Evolutionary conservation across 768 basidiomycete species (phyloP).

Genomic region (Lentinula aciculospora): DNA sequence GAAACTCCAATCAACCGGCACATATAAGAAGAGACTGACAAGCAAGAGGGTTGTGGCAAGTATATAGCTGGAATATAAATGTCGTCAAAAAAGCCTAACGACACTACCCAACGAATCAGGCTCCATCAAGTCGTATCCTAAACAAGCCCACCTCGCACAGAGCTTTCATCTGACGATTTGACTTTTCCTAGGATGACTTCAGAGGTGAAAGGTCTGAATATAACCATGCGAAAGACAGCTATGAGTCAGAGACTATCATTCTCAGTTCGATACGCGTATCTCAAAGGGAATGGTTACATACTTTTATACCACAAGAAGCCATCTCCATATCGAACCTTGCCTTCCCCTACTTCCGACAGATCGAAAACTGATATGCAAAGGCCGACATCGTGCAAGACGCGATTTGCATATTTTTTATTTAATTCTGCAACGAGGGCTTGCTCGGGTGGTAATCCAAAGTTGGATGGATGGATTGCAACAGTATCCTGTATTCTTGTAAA

Average conservation of each 20-base stretch:
- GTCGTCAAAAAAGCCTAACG: conserved; percentile 91
- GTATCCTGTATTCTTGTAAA: conserved; percentile 59
- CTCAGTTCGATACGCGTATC: background rate
- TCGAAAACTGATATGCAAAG: conserved; percentile 91
- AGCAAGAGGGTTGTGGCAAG: conserved; percentile 77
- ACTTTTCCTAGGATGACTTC: conserved; percentile 91
- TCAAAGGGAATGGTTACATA: conserved; percentile 24
- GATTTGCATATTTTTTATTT: conserved; percentile 95
- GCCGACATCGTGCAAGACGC: conserved; percentile 85
- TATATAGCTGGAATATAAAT: conserved; percentile 78
- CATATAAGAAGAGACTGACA: conserved; percentile 39
- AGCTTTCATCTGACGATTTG: conserved; percentile 79
- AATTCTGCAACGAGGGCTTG: conserved; percentile 80
- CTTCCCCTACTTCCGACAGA: conserved; percentile 79
- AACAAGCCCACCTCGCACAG: conserved; percentile 65
- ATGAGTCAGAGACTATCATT: background rate
- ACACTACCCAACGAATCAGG: conserved; percentile 41
- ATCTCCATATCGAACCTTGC: conserved; percentile 91
- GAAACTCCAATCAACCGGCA: background rate
- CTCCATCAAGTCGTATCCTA: background rate
- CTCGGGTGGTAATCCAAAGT: conserved; percentile 74
- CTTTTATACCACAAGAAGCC: conserved; percentile 94
- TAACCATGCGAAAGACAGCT: conserved; percentile 87
- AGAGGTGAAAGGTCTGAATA: conserved; percentile 86
- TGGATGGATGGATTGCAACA: conserved; percentile 80